Base-by-base conservation (phyloP, 495 filamentous ascomycete species). In the Lophiostoma macrostomum region DNA sequence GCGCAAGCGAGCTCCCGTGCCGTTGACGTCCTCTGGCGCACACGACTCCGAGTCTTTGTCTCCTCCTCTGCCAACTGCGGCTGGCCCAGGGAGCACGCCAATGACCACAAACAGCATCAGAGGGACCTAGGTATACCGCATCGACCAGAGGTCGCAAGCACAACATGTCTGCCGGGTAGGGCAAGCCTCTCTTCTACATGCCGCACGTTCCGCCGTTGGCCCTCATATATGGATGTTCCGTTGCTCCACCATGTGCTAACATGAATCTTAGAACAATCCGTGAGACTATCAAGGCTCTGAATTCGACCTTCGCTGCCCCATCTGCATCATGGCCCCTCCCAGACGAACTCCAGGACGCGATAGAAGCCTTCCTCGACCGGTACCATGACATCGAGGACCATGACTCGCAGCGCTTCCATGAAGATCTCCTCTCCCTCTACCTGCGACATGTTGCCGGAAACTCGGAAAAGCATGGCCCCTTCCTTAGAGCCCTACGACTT, bases 341-440 rank as follows among this genome's bases (percentile, higher is more conserved):
- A 24, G 71, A 81, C 52, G 78, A 82, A 41, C 68, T 85, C 40
- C 60, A 75, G 50, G 65, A 71, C 27, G 69, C 80, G 18, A 78
- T 90, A 27, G 69, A 81, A 34, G 69, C 69, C 28, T 88, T 85
- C 68, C 71, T 87, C 22, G 76, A 79, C 29, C 79, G 76, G 56
- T 78, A 83, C 60, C 58, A 72, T 16, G 72, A 73, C 40, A 72
- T 76, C 42, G 83, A 86, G 45, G 82, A 84, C 28, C 67, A 72
- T 36, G 76, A 80, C 23, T 73, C 76, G 10, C 77, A 84, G 37
- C 77, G 80, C 24, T 69, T 87, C 44, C 81, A 86, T 38, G 82
- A 86, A 8, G 85, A 88, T 50, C 71, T 90, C 3, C 69, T 83
- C 18, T 67, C 67, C 14, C 67, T 87, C 39, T 84, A 80, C 65